Evolutionary conservation across 805 yeast genomes (phyloP).

Genomic region (Diddensiella transvaalensis): DNA sequence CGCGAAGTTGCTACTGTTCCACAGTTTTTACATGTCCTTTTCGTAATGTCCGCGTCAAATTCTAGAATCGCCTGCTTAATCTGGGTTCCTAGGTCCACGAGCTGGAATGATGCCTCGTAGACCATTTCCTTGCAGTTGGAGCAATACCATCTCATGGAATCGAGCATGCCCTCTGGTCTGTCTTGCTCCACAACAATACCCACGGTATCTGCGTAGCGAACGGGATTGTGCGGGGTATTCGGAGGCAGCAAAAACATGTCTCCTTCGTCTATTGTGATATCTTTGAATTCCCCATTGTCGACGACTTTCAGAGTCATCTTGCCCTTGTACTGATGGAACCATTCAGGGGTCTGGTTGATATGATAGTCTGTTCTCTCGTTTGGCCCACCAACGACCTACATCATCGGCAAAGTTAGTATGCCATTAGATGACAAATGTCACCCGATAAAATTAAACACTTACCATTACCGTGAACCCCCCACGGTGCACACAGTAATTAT

Average conservation of each 20-base stretch:
- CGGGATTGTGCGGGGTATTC: constrained; percentile 86
- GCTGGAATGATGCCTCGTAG: constrained; percentile 67
- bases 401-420: neutral
- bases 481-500: constrained; percentile 82
- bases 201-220: constrained; percentile 76
- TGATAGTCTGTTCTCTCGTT: constrained; percentile 92
- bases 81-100: constrained; percentile 83
- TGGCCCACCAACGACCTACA: constrained; percentile 83
- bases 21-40: constrained; percentile 71
- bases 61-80: constrained; percentile 72
- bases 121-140: constrained; percentile 60
- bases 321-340: constrained; percentile 86
- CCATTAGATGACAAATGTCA: no score
- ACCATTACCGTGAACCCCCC: constrained; percentile 92
- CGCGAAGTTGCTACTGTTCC: constrained; percentile 46
- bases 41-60: constrained; percentile 59
- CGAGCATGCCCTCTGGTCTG: constrained; percentile 67
- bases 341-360: constrained; percentile 90
- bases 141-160: constrained; percentile 87
- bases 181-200: constrained; percentile 93
- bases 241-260: constrained; percentile 83
- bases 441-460: no score
- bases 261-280: constrained; percentile 74
- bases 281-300: constrained; percentile 70
- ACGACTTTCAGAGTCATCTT: constrained; percentile 81